Conservation (phyloP, 73 alveolate species). For the Paramecium pentaurelia region DNA sequence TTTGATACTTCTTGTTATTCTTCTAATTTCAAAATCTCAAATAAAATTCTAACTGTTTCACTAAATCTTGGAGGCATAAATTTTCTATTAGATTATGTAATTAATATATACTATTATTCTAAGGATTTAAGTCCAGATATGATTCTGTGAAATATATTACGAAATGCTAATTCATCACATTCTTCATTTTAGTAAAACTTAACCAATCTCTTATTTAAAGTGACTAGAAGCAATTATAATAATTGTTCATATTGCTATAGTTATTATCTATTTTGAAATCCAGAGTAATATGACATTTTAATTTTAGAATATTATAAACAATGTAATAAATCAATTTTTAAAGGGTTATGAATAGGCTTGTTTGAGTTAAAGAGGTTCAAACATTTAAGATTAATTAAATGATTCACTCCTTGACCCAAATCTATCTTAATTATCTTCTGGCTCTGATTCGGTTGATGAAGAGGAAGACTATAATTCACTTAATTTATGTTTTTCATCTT, state of each 20-base stretch:
- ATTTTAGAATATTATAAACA: not conserved
- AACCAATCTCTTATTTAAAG: not conserved
- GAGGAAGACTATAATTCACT: not conserved
- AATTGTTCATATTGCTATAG: not conserved
- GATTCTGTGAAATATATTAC: not conserved
- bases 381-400: not conserved
- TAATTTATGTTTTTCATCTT: not conserved
- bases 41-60: not conserved
- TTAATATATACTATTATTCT: not conserved
- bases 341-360: not conserved
- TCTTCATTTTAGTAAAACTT: not conserved
- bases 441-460: constrained; percentile 31
- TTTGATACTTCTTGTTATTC: not conserved
- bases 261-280: not conserved
- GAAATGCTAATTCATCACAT: not conserved
- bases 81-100: not conserved
- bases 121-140: not conserved
- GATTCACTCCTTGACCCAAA: not conserved
- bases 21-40: not conserved
- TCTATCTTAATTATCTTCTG: not conserved
- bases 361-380: not conserved
- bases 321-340: not conserved
- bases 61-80: not conserved
- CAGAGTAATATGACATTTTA: not conserved
- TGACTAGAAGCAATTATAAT: not conserved